Evolutionary conservation across 306 rosid species (phyloP).

Genomic region (Fagus sylvatica): DNA sequence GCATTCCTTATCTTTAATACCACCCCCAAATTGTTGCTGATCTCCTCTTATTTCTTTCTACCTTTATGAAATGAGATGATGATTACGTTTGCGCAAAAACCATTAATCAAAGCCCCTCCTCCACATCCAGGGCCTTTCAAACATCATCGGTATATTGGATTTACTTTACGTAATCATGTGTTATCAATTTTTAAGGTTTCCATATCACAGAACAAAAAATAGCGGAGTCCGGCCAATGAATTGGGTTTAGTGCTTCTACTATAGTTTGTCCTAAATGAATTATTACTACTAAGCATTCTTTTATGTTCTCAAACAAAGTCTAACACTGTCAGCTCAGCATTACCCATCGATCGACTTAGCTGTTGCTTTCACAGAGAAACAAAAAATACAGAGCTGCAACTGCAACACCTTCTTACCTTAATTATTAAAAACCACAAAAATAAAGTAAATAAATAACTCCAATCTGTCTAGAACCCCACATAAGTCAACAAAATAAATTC

Average conservation of each 20-base stretch:
- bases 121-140: neutral
- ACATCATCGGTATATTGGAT: constrained; percentile 1
- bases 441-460: neutral
- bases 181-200: neutral
- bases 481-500: constrained; percentile 9
- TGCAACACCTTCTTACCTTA: neutral
- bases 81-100: neutral
- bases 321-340: neutral
- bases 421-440: neutral
- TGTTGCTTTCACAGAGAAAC: neutral
- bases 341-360: neutral
- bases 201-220: neutral
- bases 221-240: neutral
- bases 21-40: no score
- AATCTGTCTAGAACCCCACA: neutral
- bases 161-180: neutral
- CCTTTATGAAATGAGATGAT: constrained; percentile 1
- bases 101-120: neutral
- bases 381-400: neutral
- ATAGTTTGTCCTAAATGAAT: neutral
- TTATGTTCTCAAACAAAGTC: neutral
- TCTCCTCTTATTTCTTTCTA: neutral
- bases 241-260: neutral
- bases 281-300: neutral
- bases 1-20: no score